Evolutionary conservation across 352 stramenopile genomes (phyloP).

Genomic region (Phytophthora niederhauseri): DNA sequence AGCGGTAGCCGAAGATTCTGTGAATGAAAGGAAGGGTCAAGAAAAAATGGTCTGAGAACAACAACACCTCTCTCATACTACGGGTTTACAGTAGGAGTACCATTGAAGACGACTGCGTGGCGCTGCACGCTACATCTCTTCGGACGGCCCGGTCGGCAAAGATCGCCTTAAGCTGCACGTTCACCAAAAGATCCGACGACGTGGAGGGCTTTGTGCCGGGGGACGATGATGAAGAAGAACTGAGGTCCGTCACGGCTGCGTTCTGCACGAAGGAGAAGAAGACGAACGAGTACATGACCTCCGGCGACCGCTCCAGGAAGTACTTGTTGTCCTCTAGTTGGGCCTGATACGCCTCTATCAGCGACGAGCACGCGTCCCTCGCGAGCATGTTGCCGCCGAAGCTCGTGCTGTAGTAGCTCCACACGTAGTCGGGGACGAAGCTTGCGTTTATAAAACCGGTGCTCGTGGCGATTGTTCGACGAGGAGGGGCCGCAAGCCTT

Average conservation of each 20-base stretch:
- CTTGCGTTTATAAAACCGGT: not conserved
- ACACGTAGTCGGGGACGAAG: slow-evolving; percentile 31
- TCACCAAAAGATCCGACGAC: slow-evolving; percentile 26
- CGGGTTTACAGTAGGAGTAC: too few species aligned
- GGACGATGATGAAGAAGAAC: slow-evolving; percentile 15
- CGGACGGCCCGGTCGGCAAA: too few species aligned
- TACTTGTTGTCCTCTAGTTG: slow-evolving; percentile 52
- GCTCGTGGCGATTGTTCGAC: slow-evolving; percentile 4
- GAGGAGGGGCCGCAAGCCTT: slow-evolving; percentile 7
- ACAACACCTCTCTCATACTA: too few species aligned
- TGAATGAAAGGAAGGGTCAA: too few species aligned
- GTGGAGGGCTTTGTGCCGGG: slow-evolving; percentile 3
- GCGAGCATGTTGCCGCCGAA: slow-evolving; percentile 40
- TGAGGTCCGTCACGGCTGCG: slow-evolving; percentile 42
- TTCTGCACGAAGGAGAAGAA: slow-evolving; percentile 53
- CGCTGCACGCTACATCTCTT: too few species aligned
- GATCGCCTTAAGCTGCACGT: slow-evolving; percentile 44
- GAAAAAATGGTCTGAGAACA: too few species aligned
- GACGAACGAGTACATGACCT: slow-evolving; percentile 51
- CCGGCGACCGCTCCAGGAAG: slow-evolving; percentile 39
- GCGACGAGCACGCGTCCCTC: slow-evolving; percentile 39
- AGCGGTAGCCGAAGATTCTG: too few species aligned
- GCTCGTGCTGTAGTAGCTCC: slow-evolving; percentile 28
- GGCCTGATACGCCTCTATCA: slow-evolving; percentile 53
- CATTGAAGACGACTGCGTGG: too few species aligned